Conservation (phyloP, 75 land plant species). For the Pinus tabuliformis region DNA sequence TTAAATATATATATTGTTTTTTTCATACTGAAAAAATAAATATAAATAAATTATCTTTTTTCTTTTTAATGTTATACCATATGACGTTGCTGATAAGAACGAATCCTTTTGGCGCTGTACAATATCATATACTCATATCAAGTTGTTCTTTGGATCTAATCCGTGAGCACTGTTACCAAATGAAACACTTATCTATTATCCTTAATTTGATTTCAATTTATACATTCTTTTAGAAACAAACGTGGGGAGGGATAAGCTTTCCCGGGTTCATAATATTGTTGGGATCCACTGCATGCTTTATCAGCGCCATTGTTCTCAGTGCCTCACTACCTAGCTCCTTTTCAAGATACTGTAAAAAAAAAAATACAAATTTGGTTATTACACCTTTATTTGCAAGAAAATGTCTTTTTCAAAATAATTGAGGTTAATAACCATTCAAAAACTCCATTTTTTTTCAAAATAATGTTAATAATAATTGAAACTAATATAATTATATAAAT, state of each 20-base stretch:
- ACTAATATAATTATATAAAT: too few relatives aligned
- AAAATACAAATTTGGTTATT: neutral
- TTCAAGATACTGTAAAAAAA: conserved; percentile 77
- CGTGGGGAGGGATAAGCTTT: conserved; percentile 89
- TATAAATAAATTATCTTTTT: too few relatives aligned
- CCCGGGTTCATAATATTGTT: conserved; percentile 98
- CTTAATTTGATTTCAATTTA: neutral
- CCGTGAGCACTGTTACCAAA: neutral
- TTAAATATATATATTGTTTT: too few relatives aligned
- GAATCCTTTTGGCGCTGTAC: neutral
- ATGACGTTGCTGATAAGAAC: neutral
- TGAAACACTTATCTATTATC: neutral
- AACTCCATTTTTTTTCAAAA: too few relatives aligned
- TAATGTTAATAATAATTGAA: too few relatives aligned
- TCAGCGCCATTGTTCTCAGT: conserved; percentile 76
- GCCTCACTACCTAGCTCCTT: conserved; percentile 78
- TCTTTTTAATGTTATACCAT: too few relatives aligned
- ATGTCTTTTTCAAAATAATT: too few relatives aligned
- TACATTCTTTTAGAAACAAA: conserved; percentile 39
- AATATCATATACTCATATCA: neutral
- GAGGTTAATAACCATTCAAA: too few relatives aligned
- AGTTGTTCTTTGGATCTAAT: neutral
- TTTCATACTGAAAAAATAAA: too few relatives aligned
- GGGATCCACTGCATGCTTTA: conserved; percentile 92
- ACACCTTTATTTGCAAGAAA: too few relatives aligned